Evolutionary conservation across 495 filamentous ascomycete genomes (phyloP).

Genomic region (Daldinia concentrica): DNA sequence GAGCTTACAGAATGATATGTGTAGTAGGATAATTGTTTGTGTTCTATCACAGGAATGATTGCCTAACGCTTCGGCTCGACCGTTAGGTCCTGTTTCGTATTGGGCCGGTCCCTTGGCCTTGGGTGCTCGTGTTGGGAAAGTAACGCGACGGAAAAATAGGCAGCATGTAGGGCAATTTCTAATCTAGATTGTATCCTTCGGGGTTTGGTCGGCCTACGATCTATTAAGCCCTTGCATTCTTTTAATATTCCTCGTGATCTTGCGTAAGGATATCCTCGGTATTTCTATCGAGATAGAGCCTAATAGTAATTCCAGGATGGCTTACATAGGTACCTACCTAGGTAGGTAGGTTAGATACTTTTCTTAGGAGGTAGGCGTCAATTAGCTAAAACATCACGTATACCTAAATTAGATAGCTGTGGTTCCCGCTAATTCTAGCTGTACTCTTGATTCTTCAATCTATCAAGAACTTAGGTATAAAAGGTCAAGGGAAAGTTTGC

Average conservation of each 20-base stretch:
- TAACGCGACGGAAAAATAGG: slow-evolving; percentile 8
- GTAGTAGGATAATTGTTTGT: background rate
- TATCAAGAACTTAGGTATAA: background rate
- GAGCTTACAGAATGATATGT: background rate
- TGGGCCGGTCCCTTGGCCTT: slow-evolving; percentile 15
- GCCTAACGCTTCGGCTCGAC: background rate
- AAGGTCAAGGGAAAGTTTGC: background rate
- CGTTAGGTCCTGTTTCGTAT: slow-evolving; percentile 9
- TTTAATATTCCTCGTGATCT: background rate
- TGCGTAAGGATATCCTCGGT: background rate
- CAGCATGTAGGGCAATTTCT: background rate
- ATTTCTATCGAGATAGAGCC: background rate
- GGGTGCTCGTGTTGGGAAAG: slow-evolving; percentile 11
- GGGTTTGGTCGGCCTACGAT: too few species aligned
- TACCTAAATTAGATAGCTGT: too few species aligned
- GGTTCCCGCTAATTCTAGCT: too few species aligned
- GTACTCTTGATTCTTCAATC: background rate
- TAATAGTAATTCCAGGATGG: background rate
- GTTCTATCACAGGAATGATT: background rate
- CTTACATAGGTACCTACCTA: too few species aligned
- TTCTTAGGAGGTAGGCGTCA: too few species aligned
- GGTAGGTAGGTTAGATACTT: too few species aligned
- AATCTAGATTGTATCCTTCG: background rate
- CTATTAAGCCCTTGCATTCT: background rate
- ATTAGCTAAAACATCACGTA: too few species aligned